Evolutionary conservation across 495 filamentous ascomycete species (phyloP), one percentile per base, ranked within the genome.

Genomic region (Neurospora hispaniola): DNA sequence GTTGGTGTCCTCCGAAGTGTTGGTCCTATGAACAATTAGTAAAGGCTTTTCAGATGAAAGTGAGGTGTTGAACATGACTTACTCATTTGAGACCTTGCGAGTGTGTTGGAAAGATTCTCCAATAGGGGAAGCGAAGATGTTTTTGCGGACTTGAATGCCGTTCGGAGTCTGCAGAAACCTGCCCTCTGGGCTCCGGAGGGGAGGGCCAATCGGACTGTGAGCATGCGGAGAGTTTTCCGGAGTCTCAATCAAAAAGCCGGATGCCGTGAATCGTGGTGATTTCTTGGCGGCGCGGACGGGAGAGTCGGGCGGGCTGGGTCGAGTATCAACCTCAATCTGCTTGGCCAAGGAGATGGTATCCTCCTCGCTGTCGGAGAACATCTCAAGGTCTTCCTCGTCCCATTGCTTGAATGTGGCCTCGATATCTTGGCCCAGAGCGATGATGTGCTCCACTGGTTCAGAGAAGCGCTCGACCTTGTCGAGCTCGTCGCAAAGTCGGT

Each of bases 1-100:
- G 27, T 31, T 31, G 1, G 27, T 31, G 0, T 48, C 44, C 0
- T 48, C n/a, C 0, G 0, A 0, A 2, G 20, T 23, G 5, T 54
- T 54, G 4, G 46, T 54, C 9, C 46, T 54, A 54, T 54, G 46
- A 3, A 14, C 0, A 27, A 10, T 54, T 54, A 54, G 46, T 27
- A 14, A 14, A 7, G 0, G 10, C 1, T 0, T 12, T 12, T 1
- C 20, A 48, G n/a, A 5, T 23, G 23, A 5, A 48, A 5, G n/a
- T 23, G 4, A 48, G n/a, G 0, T 54, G 20, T n/a, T 12, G n/a
- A 23, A 10, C 20, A 3, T 54, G 11, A 54, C 46, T 54, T 54
- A 54, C 46, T 54, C 46, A 0, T 54, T 54, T 0, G 46, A 54
- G 2, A 54, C 46, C 5, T 54, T 54, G 4, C 46, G 46, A 0